Base-by-base conservation (phyloP, 176 grass and related monocot species). In the Triticum turgidum region DNA sequence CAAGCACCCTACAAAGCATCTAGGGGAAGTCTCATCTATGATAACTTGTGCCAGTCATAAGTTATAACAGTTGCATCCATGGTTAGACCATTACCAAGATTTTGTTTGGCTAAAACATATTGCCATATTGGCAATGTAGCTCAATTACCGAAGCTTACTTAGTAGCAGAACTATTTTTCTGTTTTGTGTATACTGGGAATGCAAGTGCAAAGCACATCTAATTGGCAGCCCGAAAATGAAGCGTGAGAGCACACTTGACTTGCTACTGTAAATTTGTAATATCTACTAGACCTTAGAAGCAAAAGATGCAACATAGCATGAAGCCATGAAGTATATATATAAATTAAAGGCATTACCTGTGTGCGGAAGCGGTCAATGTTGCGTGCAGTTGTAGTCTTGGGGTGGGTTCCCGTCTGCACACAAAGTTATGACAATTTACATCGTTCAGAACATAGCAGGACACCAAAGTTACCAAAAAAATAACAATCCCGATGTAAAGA, bases 361-460 rank as follows among this genome's bases (percentile, higher is more conserved):
- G 85, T 47, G 27, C 88, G 86, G 87, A 99, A 99, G 24, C 89
- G 87, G 21, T 91, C 72, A 74, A 98, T 93, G 86, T 98, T 98
- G 34, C 61, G 66, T 24, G 91, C 88, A 45, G 96, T 98, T 38
- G 94, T 98, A 77, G 95, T 74, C 84, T 89, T 98, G 5, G 96
- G 96, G 88, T 98, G 96, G 35, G 93, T 96, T 77, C 97, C 97
- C 13, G 97, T 98, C 97, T 98, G 92, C 12, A 29, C 44, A 75
- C 24, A 88, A n/a, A 30, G 33, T 78, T 38, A n/a, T n/a, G n/a
- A n/a, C n/a, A n/a, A n/a, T n/a, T n/a, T n/a, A n/a, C n/a, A n/a
- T n/a, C n/a, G n/a, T n/a, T n/a, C n/a, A n/a, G n/a, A n/a, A n/a
- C n/a, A n/a, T n/a, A n/a, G n/a, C n/a, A n/a, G n/a, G 39, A 76